phyloP scores from a whole-genome alignment of 176 grass and related monocot genomes.

The Cenchrus purpureus region DNA sequence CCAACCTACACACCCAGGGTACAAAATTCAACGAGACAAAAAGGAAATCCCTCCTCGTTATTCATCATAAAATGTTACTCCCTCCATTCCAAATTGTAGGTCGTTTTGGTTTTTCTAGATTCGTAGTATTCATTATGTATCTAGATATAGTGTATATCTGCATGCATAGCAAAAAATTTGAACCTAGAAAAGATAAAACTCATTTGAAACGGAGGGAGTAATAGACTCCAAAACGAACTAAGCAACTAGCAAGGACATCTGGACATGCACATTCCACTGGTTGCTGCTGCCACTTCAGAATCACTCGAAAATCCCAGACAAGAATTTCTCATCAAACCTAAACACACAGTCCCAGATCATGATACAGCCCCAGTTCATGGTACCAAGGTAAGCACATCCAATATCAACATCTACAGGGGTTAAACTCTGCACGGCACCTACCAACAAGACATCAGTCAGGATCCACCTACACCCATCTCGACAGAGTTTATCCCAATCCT shows the following conservation, averaged over 20 bases:
- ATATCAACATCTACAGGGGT: background rate
- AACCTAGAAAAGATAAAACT: no score
- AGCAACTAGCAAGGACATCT: background rate
- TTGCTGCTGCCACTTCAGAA: background rate
- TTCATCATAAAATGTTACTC: background rate
- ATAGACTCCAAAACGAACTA: background rate
- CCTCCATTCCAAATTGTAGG: no score
- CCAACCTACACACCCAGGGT: background rate
- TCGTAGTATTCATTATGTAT: no score
- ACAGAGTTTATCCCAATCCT: no score
- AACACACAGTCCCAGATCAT: background rate
- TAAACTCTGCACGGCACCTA: background rate
- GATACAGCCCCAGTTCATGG: background rate
- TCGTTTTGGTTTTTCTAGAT: no score
- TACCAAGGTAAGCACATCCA: background rate
- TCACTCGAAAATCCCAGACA: background rate
- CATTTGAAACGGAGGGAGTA: background rate
- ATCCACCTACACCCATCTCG: no score
- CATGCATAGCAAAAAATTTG: no score
- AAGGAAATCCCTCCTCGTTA: background rate
- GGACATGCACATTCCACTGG: background rate
- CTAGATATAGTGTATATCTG: no score
- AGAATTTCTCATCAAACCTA: no score
- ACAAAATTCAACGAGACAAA: background rate
- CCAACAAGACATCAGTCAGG: background rate